phyloP scores from a whole-genome alignment of 2,329 filamentous ascomycete species.

The Hirsutella rhossiliensis region DNA sequence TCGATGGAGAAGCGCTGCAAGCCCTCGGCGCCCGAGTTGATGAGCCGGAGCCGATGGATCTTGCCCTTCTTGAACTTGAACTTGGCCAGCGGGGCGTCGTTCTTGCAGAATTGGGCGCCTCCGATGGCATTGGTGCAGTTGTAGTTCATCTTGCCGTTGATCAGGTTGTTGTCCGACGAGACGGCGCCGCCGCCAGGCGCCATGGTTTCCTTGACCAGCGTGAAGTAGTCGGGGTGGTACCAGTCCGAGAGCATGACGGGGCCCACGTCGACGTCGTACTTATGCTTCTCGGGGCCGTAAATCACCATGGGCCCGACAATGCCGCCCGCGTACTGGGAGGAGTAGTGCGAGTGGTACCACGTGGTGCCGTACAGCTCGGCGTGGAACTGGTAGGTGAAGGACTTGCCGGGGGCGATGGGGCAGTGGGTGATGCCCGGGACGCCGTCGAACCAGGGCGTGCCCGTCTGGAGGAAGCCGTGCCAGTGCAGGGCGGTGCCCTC shows the following conservation, averaged over 20 bases:
- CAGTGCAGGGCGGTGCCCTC: slow-evolving; percentile 40
- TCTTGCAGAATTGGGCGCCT: slow-evolving; percentile 29
- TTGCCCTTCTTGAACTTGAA: slow-evolving; percentile 40
- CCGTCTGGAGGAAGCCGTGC: slow-evolving; percentile 39
- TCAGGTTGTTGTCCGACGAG: slow-evolving; percentile 44
- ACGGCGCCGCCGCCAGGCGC: slow-evolving; percentile 20
- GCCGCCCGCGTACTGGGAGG: slow-evolving; percentile 46
- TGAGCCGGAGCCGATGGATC: slow-evolving; percentile 45
- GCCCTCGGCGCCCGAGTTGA: slow-evolving; percentile 42
- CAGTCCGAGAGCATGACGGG: slow-evolving; percentile 43
- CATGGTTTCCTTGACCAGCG: slow-evolving; percentile 34
- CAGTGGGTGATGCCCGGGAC: slow-evolving; percentile 46
- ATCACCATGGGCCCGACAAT: slow-evolving; percentile 49
- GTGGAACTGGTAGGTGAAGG: slow-evolving; percentile 38
- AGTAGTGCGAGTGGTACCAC: slow-evolving; percentile 53
- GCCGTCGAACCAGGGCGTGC: slow-evolving; percentile 40
- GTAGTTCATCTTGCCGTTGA: slow-evolving; percentile 50
- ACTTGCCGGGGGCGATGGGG: slow-evolving; percentile 49
- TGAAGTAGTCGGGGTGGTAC: slow-evolving; percentile 42
- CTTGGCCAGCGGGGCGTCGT: slow-evolving; percentile 35
- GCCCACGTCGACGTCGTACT: slow-evolving; percentile 54
- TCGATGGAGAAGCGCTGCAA: slow-evolving; percentile 45
- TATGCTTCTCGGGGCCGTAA: slow-evolving; percentile 33
- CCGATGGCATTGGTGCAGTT: slow-evolving; percentile 28
- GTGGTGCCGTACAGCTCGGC: slow-evolving; percentile 41